Base-by-base conservation (phyloP, 495 filamentous ascomycete species). In the Penicillium lividum region DNA sequence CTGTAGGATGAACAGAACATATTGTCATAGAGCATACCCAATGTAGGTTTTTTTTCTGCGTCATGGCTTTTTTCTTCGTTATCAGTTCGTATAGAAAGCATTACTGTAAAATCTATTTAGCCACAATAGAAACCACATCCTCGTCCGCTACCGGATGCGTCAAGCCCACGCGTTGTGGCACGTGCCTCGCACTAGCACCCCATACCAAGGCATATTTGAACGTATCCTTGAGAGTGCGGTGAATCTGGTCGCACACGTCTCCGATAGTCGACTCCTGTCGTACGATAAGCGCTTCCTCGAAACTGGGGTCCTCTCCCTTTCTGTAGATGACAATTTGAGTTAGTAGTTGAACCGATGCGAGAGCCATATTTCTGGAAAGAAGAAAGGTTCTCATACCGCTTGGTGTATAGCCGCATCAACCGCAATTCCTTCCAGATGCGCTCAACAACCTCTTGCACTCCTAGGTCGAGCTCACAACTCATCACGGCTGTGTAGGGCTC, bases 171-270 rank as follows among this genome's bases (percentile, higher is more conserved):
- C 95, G 82, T 75, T 99, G 95, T 13, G 95, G 94, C 13, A 97
- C 81, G 82, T 99, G 95, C 63, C 91, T 80, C 22, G 94, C 94
- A 74, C 93, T 97, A 10, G 91, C 91, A 22, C 95, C 95, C 95
- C 95, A 99, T 3, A 99, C 95, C 65, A 98, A 72, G 2, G 95
- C 95, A 77, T 97, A 98, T 77, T 98, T 99, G 79, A 98, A 99
- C 3, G 91, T 96, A 46, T 99, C 95, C 82, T 97, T 98, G 57
- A 99, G 77, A 29, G 88, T 92, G 34, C 95, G 83, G 76, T 99
- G 95, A 53, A 99, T 87, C 65, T 91, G 87, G 69, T 99, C 93
- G 73, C 95, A 99, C 1, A 98, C 95, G 71, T 99, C 94, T 75
- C 97, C 95, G 67, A 99, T 94, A 4, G 87, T 89, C 47, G 90